Conservation (phyloP, 2,329 filamentous ascomycete genomes). For the Cyanodermella asteris region DNA sequence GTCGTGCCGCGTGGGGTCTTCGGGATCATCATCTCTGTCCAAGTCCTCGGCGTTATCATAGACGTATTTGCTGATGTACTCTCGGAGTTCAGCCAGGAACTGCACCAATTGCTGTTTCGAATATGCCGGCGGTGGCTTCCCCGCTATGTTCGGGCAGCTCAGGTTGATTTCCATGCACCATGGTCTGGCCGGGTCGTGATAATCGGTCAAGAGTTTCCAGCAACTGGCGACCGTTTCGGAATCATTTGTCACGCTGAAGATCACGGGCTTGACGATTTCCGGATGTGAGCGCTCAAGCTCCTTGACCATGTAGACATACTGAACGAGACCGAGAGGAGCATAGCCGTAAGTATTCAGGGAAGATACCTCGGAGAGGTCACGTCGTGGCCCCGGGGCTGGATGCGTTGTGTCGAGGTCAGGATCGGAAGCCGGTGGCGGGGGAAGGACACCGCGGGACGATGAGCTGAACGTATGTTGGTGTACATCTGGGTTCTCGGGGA, state of each 20-base stretch:
- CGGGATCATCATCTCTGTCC: conserved; percentile 8
- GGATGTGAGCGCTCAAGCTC: too few species aligned
- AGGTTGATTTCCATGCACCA: conserved; percentile 49
- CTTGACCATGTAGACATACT: conserved; percentile 36
- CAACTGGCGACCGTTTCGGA: neutral
- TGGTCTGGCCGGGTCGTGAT: neutral
- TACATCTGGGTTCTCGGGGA: conserved; percentile 31
- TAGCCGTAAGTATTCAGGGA: conserved; percentile 52
- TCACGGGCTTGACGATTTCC: conserved; percentile 17
- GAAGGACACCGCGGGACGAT: conserved; percentile 8
- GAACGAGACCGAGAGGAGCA: conserved; percentile 37
- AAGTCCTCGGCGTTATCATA: conserved; percentile 13
- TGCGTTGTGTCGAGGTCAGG: too few species aligned
- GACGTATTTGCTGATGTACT: too few species aligned
- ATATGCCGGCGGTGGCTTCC: conserved; percentile 50
- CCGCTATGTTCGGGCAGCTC: conserved; percentile 53
- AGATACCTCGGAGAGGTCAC: conserved; percentile 4
- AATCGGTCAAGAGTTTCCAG: neutral
- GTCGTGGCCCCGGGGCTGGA: conserved; percentile 8
- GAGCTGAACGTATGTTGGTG: conserved; percentile 10
- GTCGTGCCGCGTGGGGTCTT: too few species aligned
- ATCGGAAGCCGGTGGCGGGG: conserved; percentile 15
- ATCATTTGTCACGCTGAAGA: conserved; percentile 4
- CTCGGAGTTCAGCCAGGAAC: conserved; percentile 35
- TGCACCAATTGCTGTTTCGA: conserved; percentile 24